A percentile compares a stretch with the other conserved stretches of the same genome.
These are phyloP conservation scores for Radiomyces spectabilis DNA, from an alignment of 192 early-diverging fungal genomes.

Conservation along the genomic window DNA sequence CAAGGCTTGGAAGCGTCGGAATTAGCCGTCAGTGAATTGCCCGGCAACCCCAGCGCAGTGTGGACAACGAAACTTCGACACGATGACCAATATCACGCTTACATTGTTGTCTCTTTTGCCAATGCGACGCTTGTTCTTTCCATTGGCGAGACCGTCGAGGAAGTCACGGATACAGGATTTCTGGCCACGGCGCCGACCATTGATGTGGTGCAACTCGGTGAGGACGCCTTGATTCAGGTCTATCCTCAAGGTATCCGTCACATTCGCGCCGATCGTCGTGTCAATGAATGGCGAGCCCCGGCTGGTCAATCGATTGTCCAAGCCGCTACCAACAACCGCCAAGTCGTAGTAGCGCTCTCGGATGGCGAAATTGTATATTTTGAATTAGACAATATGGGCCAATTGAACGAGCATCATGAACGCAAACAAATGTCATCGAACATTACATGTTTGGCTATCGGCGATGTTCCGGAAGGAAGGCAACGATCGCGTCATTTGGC, in stretches of 20 bases:
- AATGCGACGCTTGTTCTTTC: slow-evolving; percentile 89
- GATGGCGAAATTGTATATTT: slow-evolving; percentile 88
- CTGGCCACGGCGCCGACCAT: slow-evolving; percentile 78
- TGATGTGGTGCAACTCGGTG: slow-evolving; percentile 74
- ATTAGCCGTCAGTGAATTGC: slow-evolving; percentile 87
- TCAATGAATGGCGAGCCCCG: slow-evolving; percentile 92
- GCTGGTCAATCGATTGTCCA: slow-evolving; percentile 60
- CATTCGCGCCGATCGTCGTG: slow-evolving; percentile 78
- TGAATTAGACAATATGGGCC: slow-evolving; percentile 76
- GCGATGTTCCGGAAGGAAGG: slow-evolving; percentile 71
- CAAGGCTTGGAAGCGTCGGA: slow-evolving; percentile 92
- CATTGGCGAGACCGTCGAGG: slow-evolving; percentile 89
- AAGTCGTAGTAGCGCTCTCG: slow-evolving; percentile 76
- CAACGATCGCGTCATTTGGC: slow-evolving; percentile 74
- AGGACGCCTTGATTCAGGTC: slow-evolving; percentile 83
- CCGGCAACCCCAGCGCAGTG: slow-evolving; percentile 87
- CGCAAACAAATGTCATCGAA: slow-evolving; percentile 62
- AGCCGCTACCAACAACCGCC: slow-evolving; percentile 78
- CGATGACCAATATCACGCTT: slow-evolving; percentile 62
- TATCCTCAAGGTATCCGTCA: slow-evolving; percentile 89
- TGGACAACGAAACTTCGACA: slow-evolving; percentile 60
- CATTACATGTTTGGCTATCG: slow-evolving; percentile 71
- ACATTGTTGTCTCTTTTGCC: slow-evolving; percentile 89
- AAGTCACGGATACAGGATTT: slow-evolving; percentile 89
- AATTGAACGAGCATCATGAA: slow-evolving; percentile 84